These are phyloP conservation scores for Leucosporidium yakuticum DNA, from an alignment of 768 basidiomycete genomes.

Conservation along the genomic window DNA sequence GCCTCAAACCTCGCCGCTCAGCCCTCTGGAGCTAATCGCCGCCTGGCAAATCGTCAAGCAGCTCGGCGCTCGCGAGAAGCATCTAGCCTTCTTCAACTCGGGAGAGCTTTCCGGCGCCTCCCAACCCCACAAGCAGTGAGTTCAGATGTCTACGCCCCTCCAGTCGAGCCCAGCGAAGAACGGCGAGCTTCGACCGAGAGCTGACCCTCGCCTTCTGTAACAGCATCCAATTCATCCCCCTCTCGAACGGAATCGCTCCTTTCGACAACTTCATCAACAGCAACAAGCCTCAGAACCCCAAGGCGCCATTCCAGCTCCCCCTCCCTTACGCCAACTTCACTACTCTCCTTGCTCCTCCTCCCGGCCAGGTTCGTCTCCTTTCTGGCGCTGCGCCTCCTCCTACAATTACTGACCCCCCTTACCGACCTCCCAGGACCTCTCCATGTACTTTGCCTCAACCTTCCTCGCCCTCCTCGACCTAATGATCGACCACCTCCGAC, in stretches of 20 bases:
- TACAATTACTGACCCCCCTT: too few relatives aligned
- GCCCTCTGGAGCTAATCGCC: conserved; percentile 70
- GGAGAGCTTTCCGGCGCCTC: conserved; percentile 40
- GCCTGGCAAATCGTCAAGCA: conserved; percentile 73
- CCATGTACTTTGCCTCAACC: conserved; percentile 52
- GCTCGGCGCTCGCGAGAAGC: conserved; percentile 53
- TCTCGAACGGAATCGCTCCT: conserved; percentile 27
- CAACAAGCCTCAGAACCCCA: conserved; percentile 17
- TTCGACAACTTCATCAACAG: conserved; percentile 27
- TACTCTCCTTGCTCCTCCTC: conserved; percentile 17
- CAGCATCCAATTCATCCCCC: conserved; percentile 35
- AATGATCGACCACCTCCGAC: conserved; percentile 54
- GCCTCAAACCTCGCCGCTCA: conserved; percentile 71
- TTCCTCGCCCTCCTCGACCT: conserved; percentile 74
- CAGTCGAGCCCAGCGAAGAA: not conserved
- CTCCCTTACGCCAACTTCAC: conserved; percentile 34
- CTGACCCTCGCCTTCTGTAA: not conserved
- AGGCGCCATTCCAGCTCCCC: conserved; percentile 25
- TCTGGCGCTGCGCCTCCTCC: too few relatives aligned
- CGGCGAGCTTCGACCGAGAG: too few relatives aligned
- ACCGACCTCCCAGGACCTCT: conserved; percentile 41
- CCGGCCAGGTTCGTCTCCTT: not conserved
- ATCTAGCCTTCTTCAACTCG: conserved; percentile 91
- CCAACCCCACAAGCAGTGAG: conserved; percentile 36
- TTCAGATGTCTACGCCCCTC: not conserved